Evolutionary conservation across 257 asterid species (phyloP), one percentile per base, ranked within the genome.

Genomic region (Solanum ossicruentum): DNA sequence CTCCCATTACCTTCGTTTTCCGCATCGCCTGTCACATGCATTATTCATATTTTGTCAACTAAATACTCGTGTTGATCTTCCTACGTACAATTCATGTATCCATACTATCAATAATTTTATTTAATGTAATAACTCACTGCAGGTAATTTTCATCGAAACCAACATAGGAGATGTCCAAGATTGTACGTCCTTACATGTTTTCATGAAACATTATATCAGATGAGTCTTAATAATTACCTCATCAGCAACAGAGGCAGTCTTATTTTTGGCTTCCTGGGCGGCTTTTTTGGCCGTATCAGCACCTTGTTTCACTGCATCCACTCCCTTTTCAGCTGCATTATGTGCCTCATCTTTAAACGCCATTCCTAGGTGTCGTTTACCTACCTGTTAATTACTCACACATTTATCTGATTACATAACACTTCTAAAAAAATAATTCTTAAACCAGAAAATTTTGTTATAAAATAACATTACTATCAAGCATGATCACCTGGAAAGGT

Each of bases 231-330:
- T 32, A 21, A 58, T 58, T 63, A 94, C 98, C 83, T 88, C 89
- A 56, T 90, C 90, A 4, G 88, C 90, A 10, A 89, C 81, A 4
- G 86, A 66, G 17, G n/a, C 60, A 8, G 95, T 89, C 84, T 91
- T 90, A 23, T 88, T 80, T 79, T 89, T 90, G 47, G 85, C 80
- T 72, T 93, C 92, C 39, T 93, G 91, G 83, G 91, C 90, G 39
- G 91, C 88, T 47, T 81, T 88, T 88, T 83, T 90, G 65, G 94
- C 93, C 4, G 94, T 91, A 10, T 93, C 94, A 0, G 85, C 83
- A 18, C 91, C 93, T 67, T 91, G 89, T 85, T 86, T 86, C n/a
- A 88, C 94, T 32, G 91, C 93, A n/a, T 89, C 86, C 28, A 87
- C 83, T 60, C 90, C 94, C 77, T 90, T 83, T 36, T 84, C 89